phyloP scores from a whole-genome alignment of 495 filamentous ascomycete species.

The Cercophora samala region DNA sequence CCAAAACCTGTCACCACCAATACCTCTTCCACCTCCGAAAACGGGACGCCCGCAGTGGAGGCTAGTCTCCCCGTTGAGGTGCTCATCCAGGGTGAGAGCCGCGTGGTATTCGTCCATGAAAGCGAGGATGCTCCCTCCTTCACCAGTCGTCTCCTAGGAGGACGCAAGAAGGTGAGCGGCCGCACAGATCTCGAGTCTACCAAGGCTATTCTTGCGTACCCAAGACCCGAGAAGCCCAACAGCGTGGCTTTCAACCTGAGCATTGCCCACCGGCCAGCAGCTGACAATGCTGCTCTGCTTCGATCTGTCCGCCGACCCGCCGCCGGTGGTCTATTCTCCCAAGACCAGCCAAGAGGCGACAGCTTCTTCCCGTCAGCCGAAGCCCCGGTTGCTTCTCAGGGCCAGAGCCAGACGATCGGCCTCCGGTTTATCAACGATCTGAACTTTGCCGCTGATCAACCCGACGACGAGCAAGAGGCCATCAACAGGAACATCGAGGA shows the following conservation, averaged over 20 bases:
- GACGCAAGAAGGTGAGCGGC: slow-evolving; percentile 30
- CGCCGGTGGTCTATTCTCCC: slow-evolving; percentile 18
- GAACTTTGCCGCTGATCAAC: slow-evolving; percentile 40
- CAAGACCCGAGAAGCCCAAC: slow-evolving; percentile 38
- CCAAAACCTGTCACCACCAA: slow-evolving; percentile 34
- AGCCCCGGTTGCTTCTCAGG: slow-evolving; percentile 20
- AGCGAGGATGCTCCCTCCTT: slow-evolving; percentile 38
- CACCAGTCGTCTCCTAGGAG: slow-evolving; percentile 30
- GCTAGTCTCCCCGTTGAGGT: slow-evolving; percentile 52
- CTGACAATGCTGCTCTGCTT: slow-evolving; percentile 16
- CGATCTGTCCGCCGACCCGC: slow-evolving; percentile 3
- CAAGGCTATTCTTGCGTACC: slow-evolving; percentile 44
- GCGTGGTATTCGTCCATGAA: slow-evolving; percentile 57
- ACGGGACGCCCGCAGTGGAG: slow-evolving; percentile 17
- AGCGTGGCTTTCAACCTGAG: slow-evolving; percentile 47
- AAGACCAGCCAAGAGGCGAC: slow-evolving; percentile 20
- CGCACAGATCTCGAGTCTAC: slow-evolving; percentile 20
- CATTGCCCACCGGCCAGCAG: slow-evolving; percentile 23
- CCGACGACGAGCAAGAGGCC: slow-evolving; percentile 44
- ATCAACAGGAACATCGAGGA: slow-evolving; percentile 48
- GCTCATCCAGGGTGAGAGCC: slow-evolving; percentile 61
- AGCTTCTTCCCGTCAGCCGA: slow-evolving; percentile 19
- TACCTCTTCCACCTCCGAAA: slow-evolving; percentile 33
- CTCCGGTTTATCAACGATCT: slow-evolving; percentile 46
- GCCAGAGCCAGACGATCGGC: slow-evolving; percentile 23